Percentiles rank a stretch among this genome's conserved stretches.
Evolutionary conservation across 352 stramenopile species (phyloP).

Genomic region (Elongisporangium prolatum): DNA sequence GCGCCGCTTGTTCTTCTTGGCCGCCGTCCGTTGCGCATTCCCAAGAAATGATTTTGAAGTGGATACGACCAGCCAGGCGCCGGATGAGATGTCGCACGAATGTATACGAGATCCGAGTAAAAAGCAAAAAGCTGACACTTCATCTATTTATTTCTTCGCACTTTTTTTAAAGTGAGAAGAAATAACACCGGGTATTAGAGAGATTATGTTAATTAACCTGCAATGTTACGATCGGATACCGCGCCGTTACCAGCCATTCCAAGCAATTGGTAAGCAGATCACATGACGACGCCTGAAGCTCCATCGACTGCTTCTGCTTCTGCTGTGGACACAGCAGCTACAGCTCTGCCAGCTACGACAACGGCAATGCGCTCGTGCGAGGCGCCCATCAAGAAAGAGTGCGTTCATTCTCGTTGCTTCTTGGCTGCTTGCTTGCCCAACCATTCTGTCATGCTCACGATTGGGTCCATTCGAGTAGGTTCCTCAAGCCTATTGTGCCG

Average conservation of each 20-base stretch:
- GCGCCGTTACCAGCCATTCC: neutral
- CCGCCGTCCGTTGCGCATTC: neutral
- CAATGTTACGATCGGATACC: neutral
- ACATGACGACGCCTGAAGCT: neutral
- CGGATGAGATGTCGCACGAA: neutral
- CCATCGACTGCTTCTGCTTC: neutral
- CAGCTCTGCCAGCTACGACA: neutral
- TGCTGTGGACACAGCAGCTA: neutral
- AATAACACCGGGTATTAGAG: too few relatives aligned
- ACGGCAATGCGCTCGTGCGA: constrained; percentile 10
- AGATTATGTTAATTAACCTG: neutral
- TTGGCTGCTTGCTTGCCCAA: constrained; percentile 1
- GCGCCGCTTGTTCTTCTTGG: neutral
- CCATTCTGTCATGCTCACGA: neutral
- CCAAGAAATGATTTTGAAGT: neutral
- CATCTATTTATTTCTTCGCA: too few relatives aligned
- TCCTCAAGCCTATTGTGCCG: constrained; percentile 46
- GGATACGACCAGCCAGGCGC: neutral
- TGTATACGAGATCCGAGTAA: neutral
- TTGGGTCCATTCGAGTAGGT: constrained; percentile 23
- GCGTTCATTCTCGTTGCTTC: constrained; percentile 18
- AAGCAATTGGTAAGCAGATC: neutral
- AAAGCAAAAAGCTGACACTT: too few relatives aligned
- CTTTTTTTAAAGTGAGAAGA: too few relatives aligned
- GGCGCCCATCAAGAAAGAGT: constrained; percentile 46